Conservation (phyloP, 1,284 basidiomycete species). For the Melampsora americana region DNA sequence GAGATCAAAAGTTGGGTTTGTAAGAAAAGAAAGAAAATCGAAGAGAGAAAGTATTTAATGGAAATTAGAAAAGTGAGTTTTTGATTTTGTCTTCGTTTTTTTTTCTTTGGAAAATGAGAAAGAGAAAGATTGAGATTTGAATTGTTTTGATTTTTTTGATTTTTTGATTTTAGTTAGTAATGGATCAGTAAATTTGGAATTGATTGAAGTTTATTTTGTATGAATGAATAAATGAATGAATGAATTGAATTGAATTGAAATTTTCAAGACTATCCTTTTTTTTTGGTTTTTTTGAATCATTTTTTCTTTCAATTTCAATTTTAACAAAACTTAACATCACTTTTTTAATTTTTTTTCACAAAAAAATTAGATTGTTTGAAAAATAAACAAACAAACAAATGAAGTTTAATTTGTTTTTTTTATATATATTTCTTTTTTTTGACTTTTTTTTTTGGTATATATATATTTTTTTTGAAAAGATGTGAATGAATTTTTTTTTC, state of each 20-base stretch:
- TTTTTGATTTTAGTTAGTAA: slow-evolving; percentile 11
- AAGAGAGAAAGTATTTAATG: slow-evolving; percentile 24
- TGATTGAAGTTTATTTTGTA: background rate
- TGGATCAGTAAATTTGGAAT: background rate
- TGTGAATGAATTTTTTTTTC: too few relatives aligned
- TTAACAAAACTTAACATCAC: too few relatives aligned
- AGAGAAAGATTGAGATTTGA: background rate
- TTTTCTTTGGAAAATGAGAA: background rate
- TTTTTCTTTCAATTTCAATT: background rate
- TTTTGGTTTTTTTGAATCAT: background rate
- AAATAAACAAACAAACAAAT: too few relatives aligned
- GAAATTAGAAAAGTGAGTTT: slow-evolving; percentile 44
- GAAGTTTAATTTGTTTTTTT: too few relatives aligned
- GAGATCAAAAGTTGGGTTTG: slow-evolving; percentile 75
- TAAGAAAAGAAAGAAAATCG: background rate
- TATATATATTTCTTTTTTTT: too few relatives aligned
- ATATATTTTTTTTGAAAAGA: too few relatives aligned
- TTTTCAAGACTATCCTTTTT: background rate
- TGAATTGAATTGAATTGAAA: too few relatives aligned
- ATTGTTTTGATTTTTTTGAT: background rate
- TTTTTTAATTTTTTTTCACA: background rate
- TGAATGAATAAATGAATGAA: too few relatives aligned
- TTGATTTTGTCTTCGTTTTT: background rate
- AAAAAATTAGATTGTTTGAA: too few relatives aligned
- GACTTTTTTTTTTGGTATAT: too few relatives aligned